Evolutionary conservation across 1,284 basidiomycete genomes (phyloP).

Genomic region (Heterobasidion annosum): DNA sequence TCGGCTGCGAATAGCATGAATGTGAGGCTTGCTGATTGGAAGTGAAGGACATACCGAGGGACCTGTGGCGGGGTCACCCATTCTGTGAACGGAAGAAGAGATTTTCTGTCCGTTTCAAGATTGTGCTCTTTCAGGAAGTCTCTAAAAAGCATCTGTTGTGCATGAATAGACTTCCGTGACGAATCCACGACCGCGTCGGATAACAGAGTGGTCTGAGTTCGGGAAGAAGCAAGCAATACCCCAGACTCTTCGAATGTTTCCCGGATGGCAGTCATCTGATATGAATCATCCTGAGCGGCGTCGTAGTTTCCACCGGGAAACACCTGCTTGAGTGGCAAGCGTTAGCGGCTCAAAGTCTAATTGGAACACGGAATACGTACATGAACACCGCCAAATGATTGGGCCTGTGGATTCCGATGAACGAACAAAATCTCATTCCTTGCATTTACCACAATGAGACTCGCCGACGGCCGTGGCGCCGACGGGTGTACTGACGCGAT

Average conservation of each 20-base stretch:
- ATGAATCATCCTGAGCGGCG: conserved; percentile 42
- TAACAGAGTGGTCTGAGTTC: conserved; percentile 10
- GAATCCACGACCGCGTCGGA: conserved; percentile 35
- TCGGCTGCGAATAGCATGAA: conserved; percentile 30
- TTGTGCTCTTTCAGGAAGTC: conserved; percentile 40
- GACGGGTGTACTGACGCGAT: neutral
- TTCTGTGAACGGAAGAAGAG: conserved; percentile 55
- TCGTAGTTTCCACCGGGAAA: conserved; percentile 69
- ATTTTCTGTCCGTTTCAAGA: conserved; percentile 32
- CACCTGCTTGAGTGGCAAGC: conserved; percentile 26
- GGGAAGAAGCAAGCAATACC: conserved; percentile 40
- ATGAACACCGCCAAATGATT: conserved; percentile 55
- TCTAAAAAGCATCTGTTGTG: conserved; percentile 37
- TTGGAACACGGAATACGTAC: conserved; percentile 27
- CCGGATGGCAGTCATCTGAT: conserved; percentile 54
- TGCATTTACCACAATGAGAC: conserved; percentile 52
- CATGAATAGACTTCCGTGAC: conserved; percentile 48
- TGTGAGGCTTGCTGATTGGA: neutral
- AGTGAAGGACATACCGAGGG: conserved; percentile 31
- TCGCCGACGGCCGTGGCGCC: conserved; percentile 46
- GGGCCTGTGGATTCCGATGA: conserved; percentile 53
- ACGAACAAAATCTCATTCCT: conserved; percentile 61
- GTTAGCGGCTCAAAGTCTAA: neutral
- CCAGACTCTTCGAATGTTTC: conserved; percentile 72
- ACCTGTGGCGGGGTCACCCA: conserved; percentile 55